Base-by-base conservation (phyloP, 78 protist genomes). In the Tieghemostelium lacteum region DNA sequence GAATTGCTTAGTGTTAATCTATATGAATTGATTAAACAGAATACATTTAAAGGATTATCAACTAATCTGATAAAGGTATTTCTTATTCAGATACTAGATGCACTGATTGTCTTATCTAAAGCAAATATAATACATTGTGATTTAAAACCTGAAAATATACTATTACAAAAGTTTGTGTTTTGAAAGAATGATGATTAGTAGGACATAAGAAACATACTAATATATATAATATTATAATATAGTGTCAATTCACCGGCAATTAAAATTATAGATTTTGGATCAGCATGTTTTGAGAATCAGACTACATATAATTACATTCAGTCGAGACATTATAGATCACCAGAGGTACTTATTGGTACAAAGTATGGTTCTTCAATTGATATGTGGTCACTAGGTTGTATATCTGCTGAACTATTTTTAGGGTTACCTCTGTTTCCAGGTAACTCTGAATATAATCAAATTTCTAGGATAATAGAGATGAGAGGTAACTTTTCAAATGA, bases 361-460 rank as follows among this genome's bases (percentile, higher is more conserved):
- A 64, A 31, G n/a, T 93, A 93, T 75, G 22, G 73, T 26, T 10
- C 71, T 17, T 72, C 94, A 5, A 95, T 98, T 29, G 99, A 97
- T 86, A 93, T 96, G 74, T 96, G 98, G 98, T 85, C 95, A 10
- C 40, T 93, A 40, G 98, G 97, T 19, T 96, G 97, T 73, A 88
- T 94, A 7, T 62, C 85, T 0, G 94, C 95, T 7, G 98, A 97
- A 86, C 80, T 97, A 3, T 96, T 95, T 66, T 66, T 95, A 34
- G 98, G 98, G 5, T 71, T 94, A 17, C 99, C 99, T 16, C 64
- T 97, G 2, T 96, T 97, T 34, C 99, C 98, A 31, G 99, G 99
- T 19, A 64, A 71, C 31, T 63, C 86, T 26, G 97, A 96, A n/a
- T 95, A 91, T 86, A 93, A 97, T n/a, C 97, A 95, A 77, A 26